Conservation (phyloP, 768 basidiomycete genomes). For the Trametes meyenii region DNA sequence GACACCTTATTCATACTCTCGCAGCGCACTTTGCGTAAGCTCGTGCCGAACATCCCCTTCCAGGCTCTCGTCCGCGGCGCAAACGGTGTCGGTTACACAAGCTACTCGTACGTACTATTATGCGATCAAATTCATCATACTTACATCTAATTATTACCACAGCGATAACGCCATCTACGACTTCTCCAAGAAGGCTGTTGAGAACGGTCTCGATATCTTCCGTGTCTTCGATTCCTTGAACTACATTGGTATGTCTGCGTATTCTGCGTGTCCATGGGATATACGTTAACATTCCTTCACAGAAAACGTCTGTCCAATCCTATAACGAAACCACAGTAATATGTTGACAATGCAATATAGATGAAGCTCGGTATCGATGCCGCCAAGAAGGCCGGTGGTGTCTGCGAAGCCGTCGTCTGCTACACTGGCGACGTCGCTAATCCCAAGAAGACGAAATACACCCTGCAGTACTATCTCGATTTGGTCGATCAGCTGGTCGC, state of each 20-base stretch:
- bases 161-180: slow-evolving; percentile 99
- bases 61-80: slow-evolving; percentile 98
- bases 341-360: slow-evolving; percentile 42
- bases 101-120: slow-evolving; percentile 79
- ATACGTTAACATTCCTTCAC: slow-evolving; percentile 17
- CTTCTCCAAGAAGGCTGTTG: slow-evolving; percentile 99
- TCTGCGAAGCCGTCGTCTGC: slow-evolving; percentile 95
- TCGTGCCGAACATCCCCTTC: slow-evolving; percentile 98
- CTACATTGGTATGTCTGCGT: slow-evolving; percentile 77
- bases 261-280: not conserved
- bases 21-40: slow-evolving; percentile 86
- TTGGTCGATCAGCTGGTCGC: slow-evolving; percentile 91
- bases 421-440: slow-evolving; percentile 98
- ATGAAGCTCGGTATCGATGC: slow-evolving; percentile 99
- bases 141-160: slow-evolving; percentile 3
- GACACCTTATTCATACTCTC: not conserved
- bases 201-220: slow-evolving; percentile 99
- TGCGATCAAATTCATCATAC: too few relatives aligned
- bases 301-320: slow-evolving; percentile 66
- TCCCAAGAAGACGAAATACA: slow-evolving; percentile 96
- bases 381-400: slow-evolving; percentile 99
- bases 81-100: slow-evolving; percentile 98
- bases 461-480: slow-evolving; percentile 94
- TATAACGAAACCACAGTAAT: not conserved
- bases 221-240: slow-evolving; percentile 99